Conservation (phyloP, 495 filamentous ascomycete genomes). For the Geopyxis carbonaria region DNA sequence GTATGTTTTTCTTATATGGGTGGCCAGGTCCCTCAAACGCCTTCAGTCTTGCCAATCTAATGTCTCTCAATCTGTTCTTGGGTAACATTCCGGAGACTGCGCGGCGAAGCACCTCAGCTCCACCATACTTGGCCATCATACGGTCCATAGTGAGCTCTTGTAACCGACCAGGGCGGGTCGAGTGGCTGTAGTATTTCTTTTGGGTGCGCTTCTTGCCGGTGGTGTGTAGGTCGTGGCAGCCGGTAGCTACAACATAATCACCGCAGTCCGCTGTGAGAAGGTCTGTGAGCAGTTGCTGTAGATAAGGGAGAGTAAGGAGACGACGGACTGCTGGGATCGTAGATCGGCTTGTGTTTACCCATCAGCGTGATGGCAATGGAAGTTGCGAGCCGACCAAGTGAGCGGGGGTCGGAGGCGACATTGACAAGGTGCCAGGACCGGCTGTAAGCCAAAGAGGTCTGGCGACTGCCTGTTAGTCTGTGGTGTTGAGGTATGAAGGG, state of each 20-base stretch:
- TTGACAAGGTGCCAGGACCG: conserved; percentile 81
- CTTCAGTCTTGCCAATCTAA: conserved; percentile 75
- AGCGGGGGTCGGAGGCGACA: conserved; percentile 47
- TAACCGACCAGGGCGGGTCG: conserved; percentile 71
- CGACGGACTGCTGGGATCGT: conserved; percentile 45
- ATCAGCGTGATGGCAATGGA: conserved; percentile 82
- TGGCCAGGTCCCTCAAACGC: conserved; percentile 82
- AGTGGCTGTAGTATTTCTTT: conserved; percentile 91
- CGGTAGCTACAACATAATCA: conserved; percentile 90
- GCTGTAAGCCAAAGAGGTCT: conserved; percentile 95
- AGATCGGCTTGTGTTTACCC: conserved; percentile 99
- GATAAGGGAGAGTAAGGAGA: not conserved
- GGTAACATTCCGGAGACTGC: conserved; percentile 94
- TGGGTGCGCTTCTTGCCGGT: conserved; percentile 84
- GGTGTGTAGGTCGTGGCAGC: conserved; percentile 68
- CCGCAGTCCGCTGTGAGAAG: conserved; percentile 79
- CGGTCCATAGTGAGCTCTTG: conserved; percentile 84
- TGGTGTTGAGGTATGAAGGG: no score
- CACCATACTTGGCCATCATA: conserved; percentile 86
- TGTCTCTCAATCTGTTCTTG: conserved; percentile 82
- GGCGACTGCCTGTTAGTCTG: no score
- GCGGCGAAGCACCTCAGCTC: conserved; percentile 78
- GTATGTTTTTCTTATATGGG: conserved; percentile 77
- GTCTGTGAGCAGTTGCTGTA: no score
- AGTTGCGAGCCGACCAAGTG: conserved; percentile 78